Conservation (phyloP, 192 early-diverging fungal species). For the Borealophlyctis nickersoniae region DNA sequence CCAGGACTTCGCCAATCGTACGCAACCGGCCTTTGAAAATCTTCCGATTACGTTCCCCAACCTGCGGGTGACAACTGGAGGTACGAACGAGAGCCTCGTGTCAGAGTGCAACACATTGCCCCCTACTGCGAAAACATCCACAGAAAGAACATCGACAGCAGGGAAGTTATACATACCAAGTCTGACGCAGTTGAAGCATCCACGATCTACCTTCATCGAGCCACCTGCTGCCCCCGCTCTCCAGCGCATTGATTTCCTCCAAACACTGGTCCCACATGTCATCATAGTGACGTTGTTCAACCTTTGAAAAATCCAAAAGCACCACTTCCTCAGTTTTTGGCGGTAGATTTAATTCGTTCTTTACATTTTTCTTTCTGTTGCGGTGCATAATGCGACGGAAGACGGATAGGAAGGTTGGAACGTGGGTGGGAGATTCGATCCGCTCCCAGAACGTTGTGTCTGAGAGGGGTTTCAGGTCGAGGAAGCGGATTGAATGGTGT, state of each 20-base stretch:
- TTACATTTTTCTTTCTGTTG: constrained; percentile 52
- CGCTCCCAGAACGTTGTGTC: too few species aligned
- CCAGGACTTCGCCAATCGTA: constrained; percentile 54
- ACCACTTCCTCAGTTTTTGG: constrained; percentile 45
- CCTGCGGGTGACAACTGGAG: constrained; percentile 57
- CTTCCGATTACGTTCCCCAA: constrained; percentile 44
- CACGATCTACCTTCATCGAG: constrained; percentile 35
- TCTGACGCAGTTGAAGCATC: constrained; percentile 49
- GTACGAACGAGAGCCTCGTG: too few species aligned
- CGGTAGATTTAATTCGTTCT: constrained; percentile 53
- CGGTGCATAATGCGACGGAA: constrained; percentile 50
- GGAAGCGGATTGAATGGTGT: constrained; percentile 48
- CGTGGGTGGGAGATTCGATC: too few species aligned
- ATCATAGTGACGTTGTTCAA: constrained; percentile 61
- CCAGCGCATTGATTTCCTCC: constrained; percentile 25
- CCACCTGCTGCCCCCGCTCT: constrained; percentile 15
- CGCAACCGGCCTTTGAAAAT: constrained; percentile 43
- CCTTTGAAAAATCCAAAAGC: constrained; percentile 45
- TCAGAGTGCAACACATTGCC: too few species aligned
- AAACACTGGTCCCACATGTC: constrained; percentile 50
- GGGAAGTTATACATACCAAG: too few species aligned
- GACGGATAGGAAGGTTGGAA: too few species aligned
- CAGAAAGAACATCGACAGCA: too few species aligned
- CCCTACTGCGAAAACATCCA: too few species aligned
- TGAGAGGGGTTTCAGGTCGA: constrained; percentile 38